These are phyloP conservation scores for Baudoinia panamericana DNA, from an alignment of 495 filamentous ascomycete species.

Conservation along the genomic window DNA sequence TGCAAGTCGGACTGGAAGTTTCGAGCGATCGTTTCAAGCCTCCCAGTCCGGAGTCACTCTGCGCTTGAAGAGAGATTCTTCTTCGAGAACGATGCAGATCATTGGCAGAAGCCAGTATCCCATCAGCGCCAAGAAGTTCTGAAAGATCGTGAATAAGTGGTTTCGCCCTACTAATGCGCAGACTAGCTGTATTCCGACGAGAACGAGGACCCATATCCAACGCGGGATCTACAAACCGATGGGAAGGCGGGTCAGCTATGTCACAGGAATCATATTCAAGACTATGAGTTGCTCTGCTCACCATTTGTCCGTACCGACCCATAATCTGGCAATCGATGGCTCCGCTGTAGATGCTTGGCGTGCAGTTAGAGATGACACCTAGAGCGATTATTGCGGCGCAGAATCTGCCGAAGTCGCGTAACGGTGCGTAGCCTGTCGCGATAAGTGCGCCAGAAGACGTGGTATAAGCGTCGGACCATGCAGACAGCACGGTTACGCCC, in stretches of 20 bases:
- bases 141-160: constrained; percentile 31
- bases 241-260: too few species aligned
- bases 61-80: constrained; percentile 30
- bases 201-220: constrained; percentile 29
- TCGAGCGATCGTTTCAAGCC: constrained; percentile 35
- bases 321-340: constrained; percentile 33
- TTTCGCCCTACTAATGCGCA: constrained; percentile 32
- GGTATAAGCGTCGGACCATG: constrained; percentile 37
- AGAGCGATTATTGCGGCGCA: constrained; percentile 31
- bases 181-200: constrained; percentile 24
- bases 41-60: constrained; percentile 23
- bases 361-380: constrained; percentile 29
- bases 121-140: constrained; percentile 28
- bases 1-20: constrained; percentile 37
- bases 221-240: too few species aligned
- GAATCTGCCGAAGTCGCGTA: constrained; percentile 43
- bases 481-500: constrained; percentile 19
- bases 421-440: constrained; percentile 39
- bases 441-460: constrained; percentile 42
- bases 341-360: constrained; percentile 31
- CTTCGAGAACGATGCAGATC: constrained; percentile 44
- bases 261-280: too few species aligned
- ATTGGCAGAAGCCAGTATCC: constrained; percentile 27
- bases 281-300: too few species aligned
- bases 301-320: constrained; percentile 29